These are phyloP conservation scores for Aaosphaeria arxii DNA, from an alignment of 2,329 filamentous ascomycete genomes.

Conservation along the genomic window DNA sequence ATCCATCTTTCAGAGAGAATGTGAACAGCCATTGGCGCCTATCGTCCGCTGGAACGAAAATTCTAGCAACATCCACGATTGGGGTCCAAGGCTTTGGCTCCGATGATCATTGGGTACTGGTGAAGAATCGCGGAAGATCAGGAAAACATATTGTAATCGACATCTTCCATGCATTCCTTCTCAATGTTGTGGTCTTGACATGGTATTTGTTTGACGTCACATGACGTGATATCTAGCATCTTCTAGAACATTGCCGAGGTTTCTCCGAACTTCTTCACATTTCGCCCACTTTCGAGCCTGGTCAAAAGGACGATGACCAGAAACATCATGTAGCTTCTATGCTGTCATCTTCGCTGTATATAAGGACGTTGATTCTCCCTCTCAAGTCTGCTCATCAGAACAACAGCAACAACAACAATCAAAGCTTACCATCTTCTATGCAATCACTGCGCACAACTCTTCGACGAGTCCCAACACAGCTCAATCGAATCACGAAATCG, in stretches of 20 bases:
- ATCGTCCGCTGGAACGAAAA: no score
- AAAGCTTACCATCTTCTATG: slow-evolving; percentile 24
- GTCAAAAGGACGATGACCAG: slow-evolving; percentile 1
- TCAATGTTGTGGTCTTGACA: no score
- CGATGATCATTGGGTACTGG: no score
- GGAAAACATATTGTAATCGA: no score
- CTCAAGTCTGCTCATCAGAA: slow-evolving; percentile 20
- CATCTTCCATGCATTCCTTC: no score
- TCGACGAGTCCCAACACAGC: slow-evolving; percentile 27
- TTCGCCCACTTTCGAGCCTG: slow-evolving; percentile 3
- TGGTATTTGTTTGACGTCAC: slow-evolving; percentile 3
- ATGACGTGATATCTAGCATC: slow-evolving; percentile 10
- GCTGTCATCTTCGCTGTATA: slow-evolving; percentile 23
- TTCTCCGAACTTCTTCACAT: slow-evolving; percentile 16
- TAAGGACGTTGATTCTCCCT: slow-evolving; percentile 12
- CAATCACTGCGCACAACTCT: slow-evolving; percentile 35
- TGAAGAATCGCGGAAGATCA: no score
- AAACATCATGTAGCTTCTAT: slow-evolving; percentile 23
- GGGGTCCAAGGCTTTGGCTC: no score
- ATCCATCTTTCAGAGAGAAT: no score
- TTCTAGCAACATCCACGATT: no score
- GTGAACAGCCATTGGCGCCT: no score
- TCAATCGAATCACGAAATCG: slow-evolving; percentile 29
- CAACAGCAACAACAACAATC: slow-evolving; percentile 12
- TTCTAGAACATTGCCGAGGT: slow-evolving; percentile 21